Conservation (phyloP, 306 rosid genomes). For the Lathyrus sativus region DNA sequence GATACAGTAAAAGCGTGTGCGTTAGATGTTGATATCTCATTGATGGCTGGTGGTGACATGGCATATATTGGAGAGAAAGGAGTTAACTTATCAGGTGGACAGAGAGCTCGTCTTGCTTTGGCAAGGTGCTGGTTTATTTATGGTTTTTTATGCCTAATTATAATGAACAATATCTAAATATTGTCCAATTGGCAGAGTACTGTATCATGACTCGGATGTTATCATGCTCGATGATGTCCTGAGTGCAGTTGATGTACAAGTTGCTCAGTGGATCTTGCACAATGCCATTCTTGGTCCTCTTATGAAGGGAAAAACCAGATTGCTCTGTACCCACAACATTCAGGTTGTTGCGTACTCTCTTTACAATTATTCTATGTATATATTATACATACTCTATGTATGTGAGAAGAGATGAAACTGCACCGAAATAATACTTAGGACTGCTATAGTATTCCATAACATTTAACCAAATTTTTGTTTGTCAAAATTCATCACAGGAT, state of each 20-base stretch:
- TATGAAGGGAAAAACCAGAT: conserved; percentile 63
- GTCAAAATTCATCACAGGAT: neutral
- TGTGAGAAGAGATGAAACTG: neutral
- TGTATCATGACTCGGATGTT: conserved; percentile 79
- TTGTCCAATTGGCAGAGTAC: conserved; percentile 64
- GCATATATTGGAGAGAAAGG: conserved; percentile 92
- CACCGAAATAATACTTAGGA: neutral
- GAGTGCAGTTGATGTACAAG: conserved; percentile 91
- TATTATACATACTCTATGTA: neutral
- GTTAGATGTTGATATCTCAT: conserved; percentile 77
- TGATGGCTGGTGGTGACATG: conserved; percentile 94
- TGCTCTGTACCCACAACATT: conserved; percentile 79
- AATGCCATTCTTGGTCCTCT: conserved; percentile 82
- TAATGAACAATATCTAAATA: conserved; percentile 27
- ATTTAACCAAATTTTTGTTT: neutral
- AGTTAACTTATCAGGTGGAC: conserved; percentile 91
- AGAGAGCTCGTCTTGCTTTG: conserved; percentile 93
- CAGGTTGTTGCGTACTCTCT: conserved; percentile 59
- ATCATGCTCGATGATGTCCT: conserved; percentile 90
- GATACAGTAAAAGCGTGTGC: conserved; percentile 80
- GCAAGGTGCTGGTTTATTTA: conserved; percentile 62
- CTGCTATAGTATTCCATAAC: neutral
- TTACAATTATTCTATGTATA: neutral
- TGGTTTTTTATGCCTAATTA: conserved; percentile 29
- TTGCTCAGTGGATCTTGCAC: conserved; percentile 74